Conservation (phyloP, 2,329 filamentous ascomycete genomes). For the Pyrenochaeta sp. region DNA sequence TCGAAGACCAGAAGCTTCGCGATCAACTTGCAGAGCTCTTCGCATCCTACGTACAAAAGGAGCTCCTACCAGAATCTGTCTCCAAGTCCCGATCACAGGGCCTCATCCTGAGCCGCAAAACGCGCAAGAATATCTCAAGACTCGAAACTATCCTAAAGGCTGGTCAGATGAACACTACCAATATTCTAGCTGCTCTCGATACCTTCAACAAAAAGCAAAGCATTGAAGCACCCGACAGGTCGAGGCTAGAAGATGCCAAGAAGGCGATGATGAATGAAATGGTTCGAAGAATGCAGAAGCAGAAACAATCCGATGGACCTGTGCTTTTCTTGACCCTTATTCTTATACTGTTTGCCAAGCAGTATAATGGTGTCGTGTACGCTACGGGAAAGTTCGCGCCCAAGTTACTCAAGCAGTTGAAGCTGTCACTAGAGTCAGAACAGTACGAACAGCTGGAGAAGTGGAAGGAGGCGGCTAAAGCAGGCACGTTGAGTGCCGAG, state of each 20-base stretch:
- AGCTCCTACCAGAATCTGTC: conserved; percentile 44
- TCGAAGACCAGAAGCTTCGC: conserved; percentile 42
- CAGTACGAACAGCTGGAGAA: conserved; percentile 43
- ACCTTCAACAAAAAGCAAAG: conserved; percentile 48
- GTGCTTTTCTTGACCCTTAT: conserved; percentile 49
- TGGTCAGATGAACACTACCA: conserved; percentile 17
- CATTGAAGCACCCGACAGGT: conserved; percentile 16
- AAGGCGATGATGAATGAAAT: conserved; percentile 41
- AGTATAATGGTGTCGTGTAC: conserved; percentile 47
- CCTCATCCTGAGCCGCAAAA: conserved; percentile 41
- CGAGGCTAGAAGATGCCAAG: conserved; percentile 30
- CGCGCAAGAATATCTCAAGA: conserved; percentile 41
- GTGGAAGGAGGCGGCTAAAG: conserved; percentile 51
- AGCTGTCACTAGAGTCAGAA: conserved; percentile 26
- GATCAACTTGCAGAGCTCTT: conserved; percentile 47
- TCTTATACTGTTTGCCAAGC: conserved; percentile 42
- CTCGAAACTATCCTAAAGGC: conserved; percentile 34
- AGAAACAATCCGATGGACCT: conserved; percentile 45
- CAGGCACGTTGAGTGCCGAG: conserved; percentile 37
- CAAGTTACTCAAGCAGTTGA: conserved; percentile 49
- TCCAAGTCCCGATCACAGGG: conserved; percentile 42
- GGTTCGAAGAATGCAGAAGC: conserved; percentile 44
- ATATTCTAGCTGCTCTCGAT: conserved; percentile 28
- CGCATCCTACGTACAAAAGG: conserved; percentile 38
- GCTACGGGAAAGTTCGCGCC: conserved; percentile 53